phyloP scores from a whole-genome alignment of 2,329 filamentous ascomycete species.

The Paecilomyces fulvus region DNA sequence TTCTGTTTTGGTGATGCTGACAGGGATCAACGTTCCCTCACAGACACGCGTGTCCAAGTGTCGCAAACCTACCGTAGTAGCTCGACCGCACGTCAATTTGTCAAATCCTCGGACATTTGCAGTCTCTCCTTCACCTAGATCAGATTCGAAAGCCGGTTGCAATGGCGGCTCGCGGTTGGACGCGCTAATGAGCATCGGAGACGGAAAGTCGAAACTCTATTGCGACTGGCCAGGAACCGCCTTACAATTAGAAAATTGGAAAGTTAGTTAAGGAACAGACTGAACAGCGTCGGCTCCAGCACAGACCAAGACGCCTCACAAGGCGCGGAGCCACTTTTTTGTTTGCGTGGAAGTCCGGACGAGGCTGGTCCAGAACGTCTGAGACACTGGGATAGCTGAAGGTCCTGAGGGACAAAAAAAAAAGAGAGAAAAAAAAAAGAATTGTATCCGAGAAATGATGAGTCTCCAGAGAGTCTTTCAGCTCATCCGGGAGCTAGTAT shows the following conservation, averaged over 20 bases:
- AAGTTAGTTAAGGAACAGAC: background rate
- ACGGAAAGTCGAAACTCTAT: background rate
- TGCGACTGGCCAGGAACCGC: background rate
- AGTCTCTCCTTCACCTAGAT: background rate
- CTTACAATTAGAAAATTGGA: background rate
- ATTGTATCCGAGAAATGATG: background rate
- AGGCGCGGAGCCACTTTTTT: background rate
- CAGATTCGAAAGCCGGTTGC: background rate
- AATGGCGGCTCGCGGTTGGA: background rate
- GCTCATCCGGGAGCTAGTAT: background rate
- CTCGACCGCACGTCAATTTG: background rate
- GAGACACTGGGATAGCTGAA: background rate
- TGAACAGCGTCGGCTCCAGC: background rate
- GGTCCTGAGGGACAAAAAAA: background rate
- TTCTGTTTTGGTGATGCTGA: background rate
- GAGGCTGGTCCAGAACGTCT: background rate
- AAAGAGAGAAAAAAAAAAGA: background rate
- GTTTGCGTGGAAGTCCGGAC: background rate
- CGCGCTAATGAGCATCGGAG: constrained; percentile 1
- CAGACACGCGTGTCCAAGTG: background rate
- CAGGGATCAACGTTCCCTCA: background rate
- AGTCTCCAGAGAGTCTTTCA: background rate
- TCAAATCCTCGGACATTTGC: background rate
- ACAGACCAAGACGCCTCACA: background rate
- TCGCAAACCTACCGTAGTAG: background rate